Base-by-base conservation (phyloP, 805 yeast genomes). In the Candida fluviatilis region DNA sequence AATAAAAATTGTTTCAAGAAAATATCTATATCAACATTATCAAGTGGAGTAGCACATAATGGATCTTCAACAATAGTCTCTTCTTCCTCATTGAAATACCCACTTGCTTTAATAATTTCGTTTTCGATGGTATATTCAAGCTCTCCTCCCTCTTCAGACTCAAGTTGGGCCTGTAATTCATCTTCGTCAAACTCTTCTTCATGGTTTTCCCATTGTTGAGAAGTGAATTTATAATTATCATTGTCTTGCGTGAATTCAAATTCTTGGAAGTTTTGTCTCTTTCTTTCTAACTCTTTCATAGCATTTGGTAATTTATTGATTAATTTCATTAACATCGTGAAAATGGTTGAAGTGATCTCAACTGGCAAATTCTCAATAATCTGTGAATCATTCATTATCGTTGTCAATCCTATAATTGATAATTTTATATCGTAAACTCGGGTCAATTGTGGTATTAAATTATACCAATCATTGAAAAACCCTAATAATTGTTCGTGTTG, bases 391-490 rank as follows among this genome's bases (percentile, higher is more conserved):
- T 50, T 68, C 40, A 57, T 52, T 46, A 52, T 57, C 18, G 51
- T 86, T 41, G 90, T 58, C 16, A 84, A 54, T 0, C 93, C 95
- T 46, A 91, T 60, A 2, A 78, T 65, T 1, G 86, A 78, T 31
- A 91, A 60, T 59, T 89, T 90, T 57, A 87, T 69, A 60, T 91
- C 98, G 51, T 75, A 85, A 2, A 87, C 95, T 42, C 95, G 68
- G 16, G 72, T 71, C 48, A 83, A 71, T 18, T 66, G 62, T 4
- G 80, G 74, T 28, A 79, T 62, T 7, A 70, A 49, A 15, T 71
- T 66, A 51, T 84, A 76, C 96, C 96, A 88, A 37, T 69, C 56
- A 18, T 68, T 68, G 50, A 90, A 76, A 49, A 86, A 76, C 25
- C 71, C 69, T 13, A 36, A 31, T 4, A 79, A 54, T 34, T 69